Evolutionary conservation across 2,329 filamentous ascomycete genomes (phyloP), one percentile per base, ranked within the genome.

Genomic region (Pseudophaeomoniella oleicola): DNA sequence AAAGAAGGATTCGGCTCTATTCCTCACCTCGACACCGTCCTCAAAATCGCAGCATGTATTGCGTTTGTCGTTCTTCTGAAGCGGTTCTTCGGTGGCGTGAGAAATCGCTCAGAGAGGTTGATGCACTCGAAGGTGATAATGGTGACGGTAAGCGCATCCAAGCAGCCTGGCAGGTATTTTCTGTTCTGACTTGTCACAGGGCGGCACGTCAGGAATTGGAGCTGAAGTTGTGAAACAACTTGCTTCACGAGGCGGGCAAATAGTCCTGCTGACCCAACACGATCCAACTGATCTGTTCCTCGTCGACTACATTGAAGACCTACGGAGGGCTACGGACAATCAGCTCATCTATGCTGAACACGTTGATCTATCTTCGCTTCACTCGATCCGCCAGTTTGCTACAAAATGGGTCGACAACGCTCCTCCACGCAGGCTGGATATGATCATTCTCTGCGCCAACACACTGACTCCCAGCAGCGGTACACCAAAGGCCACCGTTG

Each of bases 331-430:
- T 37, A 84, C 85, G 5, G 70, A 73, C 19, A 96, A 96, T 60
- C 69, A 87, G 40, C 69, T 98, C 51, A 84, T 98, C 47, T 96
- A 93, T 50, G 86, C 90, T 41, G 90, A 98, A 58, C 83, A 94
- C 59, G 85, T 94, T 48, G 86, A 98, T 53, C 72, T 98, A 17
- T 64, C 79, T 10, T 88, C 81, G 12, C 66, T 98, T n/a, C 76
- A 94, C 56, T 92, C 83, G 56, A 79, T 98, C 48, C 81, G 90
- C 29, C 71, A 78, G 43, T 98, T 98, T 55, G 90, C 90, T 10
- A 98, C 90, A 0, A 88, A 85, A 63, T 98, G 92, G 88, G 85
- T 98, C 46, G 88, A 98, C 57, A 96, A 94, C 56, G 74, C 82
- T 15, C 88, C 90, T 2, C 84, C 87, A 5, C 71, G 92, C 39